phyloP scores from a whole-genome alignment of 495 filamentous ascomycete species.

The Aspergillus nanangensis region DNA sequence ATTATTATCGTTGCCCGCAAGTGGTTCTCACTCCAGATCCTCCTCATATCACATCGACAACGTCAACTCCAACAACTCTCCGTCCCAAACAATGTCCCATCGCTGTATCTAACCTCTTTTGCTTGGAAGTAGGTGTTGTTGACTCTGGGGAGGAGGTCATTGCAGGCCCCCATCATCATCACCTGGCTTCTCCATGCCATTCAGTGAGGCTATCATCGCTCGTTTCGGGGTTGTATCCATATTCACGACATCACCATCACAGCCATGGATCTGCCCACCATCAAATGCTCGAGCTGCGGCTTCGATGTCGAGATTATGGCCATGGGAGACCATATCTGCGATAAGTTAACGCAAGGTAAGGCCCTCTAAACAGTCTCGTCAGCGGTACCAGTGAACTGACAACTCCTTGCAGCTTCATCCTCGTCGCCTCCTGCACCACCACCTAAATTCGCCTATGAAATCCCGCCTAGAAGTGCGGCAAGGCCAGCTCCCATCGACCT shows the following conservation, averaged over 20 bases:
- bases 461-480: slow-evolving; percentile 6
- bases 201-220: neutral
- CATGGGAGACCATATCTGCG: slow-evolving; percentile 89
- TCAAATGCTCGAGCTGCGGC: slow-evolving; percentile 93
- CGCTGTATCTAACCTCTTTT: no score
- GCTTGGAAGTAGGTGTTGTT: no score
- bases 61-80: no score
- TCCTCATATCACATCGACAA: no score
- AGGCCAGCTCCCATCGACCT: slow-evolving; percentile 53
- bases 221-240: neutral
- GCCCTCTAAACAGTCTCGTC: neutral
- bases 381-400: neutral
- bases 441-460: slow-evolving; percentile 15
- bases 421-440: slow-evolving; percentile 36
- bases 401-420: slow-evolving; percentile 12
- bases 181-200: neutral
- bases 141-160: no score
- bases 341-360: slow-evolving; percentile 17
- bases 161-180: no score
- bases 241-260: slow-evolving; percentile 16
- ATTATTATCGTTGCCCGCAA: no score
- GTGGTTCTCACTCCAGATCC: no score
- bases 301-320: slow-evolving; percentile 79
- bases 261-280: slow-evolving; percentile 60
- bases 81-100: no score